These are phyloP conservation scores for Trichophaea hybrida DNA, from an alignment of 2,329 filamentous ascomycete genomes.

Conservation along the genomic window DNA sequence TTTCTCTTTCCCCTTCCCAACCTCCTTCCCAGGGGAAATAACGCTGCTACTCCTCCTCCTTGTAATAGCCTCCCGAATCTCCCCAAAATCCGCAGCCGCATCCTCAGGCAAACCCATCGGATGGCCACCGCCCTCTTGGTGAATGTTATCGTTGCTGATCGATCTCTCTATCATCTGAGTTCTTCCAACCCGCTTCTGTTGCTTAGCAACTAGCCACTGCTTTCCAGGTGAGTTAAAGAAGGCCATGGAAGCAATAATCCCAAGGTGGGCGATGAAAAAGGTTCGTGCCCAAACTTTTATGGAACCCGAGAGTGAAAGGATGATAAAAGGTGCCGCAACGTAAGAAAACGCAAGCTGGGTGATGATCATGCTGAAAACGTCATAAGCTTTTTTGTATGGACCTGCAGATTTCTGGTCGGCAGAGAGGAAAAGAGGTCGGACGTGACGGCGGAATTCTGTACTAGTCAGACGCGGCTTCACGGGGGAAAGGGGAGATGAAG, in stretches of 20 bases:
- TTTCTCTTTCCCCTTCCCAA: too few species aligned
- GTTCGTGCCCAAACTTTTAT: conserved; percentile 67
- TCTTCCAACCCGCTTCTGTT: conserved; percentile 44
- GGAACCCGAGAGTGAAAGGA: conserved; percentile 58
- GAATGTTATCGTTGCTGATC: conserved; percentile 41
- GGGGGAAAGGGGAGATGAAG: background rate
- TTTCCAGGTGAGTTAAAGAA: conserved; percentile 48
- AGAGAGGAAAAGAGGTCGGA: conserved; percentile 78
- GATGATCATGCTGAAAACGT: conserved; percentile 56
- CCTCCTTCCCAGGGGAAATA: too few species aligned
- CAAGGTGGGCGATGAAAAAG: conserved; percentile 72
- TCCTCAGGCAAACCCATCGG: conserved; percentile 68
- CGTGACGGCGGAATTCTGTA: conserved; percentile 69
- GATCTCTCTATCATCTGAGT: conserved; percentile 31
- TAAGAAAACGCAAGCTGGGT: conserved; percentile 80
- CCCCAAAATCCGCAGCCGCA: conserved; percentile 57
- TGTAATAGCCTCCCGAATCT: conserved; percentile 51
- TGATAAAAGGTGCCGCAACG: conserved; percentile 66
- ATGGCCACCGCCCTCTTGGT: conserved; percentile 44
- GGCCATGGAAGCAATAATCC: conserved; percentile 47
- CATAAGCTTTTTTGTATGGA: conserved; percentile 70
- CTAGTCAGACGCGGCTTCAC: too few species aligned
- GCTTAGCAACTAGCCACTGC: conserved; percentile 37
- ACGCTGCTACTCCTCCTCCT: conserved; percentile 22
- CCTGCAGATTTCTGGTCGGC: conserved; percentile 56